Evolutionary conservation across 768 basidiomycete species (phyloP), one percentile per base, ranked within the genome.

Genomic region (Rhizopogon salebrosus): DNA sequence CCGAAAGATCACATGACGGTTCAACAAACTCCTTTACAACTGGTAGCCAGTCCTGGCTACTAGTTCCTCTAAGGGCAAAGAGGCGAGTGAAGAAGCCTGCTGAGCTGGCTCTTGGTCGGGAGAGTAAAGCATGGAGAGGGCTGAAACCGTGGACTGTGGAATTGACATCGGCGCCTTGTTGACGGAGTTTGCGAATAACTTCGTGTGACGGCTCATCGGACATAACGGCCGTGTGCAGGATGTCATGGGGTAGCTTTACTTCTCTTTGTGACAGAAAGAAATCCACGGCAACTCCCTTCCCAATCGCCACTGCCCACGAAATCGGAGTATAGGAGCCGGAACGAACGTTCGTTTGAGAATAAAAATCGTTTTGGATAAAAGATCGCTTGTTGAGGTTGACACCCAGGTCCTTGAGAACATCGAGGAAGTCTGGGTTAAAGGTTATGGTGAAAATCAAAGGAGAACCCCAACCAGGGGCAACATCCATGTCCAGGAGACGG

Each of bases 151-250:
- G 0, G 13, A 43, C 13, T 7, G 27, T 27, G 18, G 20, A 43
- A 43, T 43, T 43, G 26, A 29, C 11, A 43, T 43, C 42, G 3
- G 42, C 42, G 1, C 42, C 42, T 6, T 7, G 42, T 20, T 8
- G 42, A 8, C 27, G 3, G 20, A 20, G 18, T 43, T 14, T 14
- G 13, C n/a, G n/a, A 10, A 43, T 18, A 43, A 0, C n/a, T 43
- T 27, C n/a, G 0, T 11, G 26, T 11, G 10, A 27, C 1, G n/a
- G 41, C 0, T 18, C 5, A 0, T 1, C 4, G 0, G 9, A 4
- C 14, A 0, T 10, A 41, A n/a, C 2, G 2, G 26, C 41, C n/a
- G 26, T 27, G 10, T 18, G 3, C 26, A 42, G n/a, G 2, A 27
- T 42, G 1, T 42, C 10, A 3, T 18, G 0, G 2, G 41, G 42